Percentiles rank a stretch among this genome's conserved stretches.
Evolutionary conservation across 139 green algal species (phyloP).

Genomic region (Chlorella sp.): DNA sequence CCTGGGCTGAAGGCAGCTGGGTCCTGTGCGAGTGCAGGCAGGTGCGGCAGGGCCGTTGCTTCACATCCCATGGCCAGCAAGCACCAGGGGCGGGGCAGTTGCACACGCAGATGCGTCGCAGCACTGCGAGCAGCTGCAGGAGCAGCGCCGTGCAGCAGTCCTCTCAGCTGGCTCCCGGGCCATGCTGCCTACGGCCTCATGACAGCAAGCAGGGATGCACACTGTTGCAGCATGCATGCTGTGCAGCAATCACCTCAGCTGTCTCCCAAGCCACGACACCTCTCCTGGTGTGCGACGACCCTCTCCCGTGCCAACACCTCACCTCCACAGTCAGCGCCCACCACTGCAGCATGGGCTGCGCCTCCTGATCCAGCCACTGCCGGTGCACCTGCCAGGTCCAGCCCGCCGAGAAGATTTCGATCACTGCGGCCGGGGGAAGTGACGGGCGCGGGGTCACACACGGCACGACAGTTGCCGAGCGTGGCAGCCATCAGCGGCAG

Average conservation of each 20-base stretch:
- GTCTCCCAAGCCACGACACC: background rate
- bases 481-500: background rate
- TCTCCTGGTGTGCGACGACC: background rate
- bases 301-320: too few species aligned
- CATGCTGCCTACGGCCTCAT: background rate
- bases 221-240: background rate
- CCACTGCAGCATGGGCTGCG: conserved; percentile 3
- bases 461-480: background rate
- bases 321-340: conserved; percentile 12
- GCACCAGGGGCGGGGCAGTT: too few species aligned
- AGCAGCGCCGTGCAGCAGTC: background rate
- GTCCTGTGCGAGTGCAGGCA: background rate
- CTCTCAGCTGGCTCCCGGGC: background rate
- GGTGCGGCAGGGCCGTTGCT: background rate
- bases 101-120: background rate
- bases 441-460: background rate
- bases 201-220: background rate
- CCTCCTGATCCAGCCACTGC: conserved; percentile 3
- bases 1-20: background rate
- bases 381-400: conserved; percentile 22
- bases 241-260: background rate
- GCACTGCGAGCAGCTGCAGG: too few species aligned
- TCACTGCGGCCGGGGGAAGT: background rate
- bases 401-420: background rate
- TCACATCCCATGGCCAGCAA: background rate